Evolutionary conservation across 2,329 filamentous ascomycete genomes (phyloP).

Genomic region (Talaromyces sp.): DNA sequence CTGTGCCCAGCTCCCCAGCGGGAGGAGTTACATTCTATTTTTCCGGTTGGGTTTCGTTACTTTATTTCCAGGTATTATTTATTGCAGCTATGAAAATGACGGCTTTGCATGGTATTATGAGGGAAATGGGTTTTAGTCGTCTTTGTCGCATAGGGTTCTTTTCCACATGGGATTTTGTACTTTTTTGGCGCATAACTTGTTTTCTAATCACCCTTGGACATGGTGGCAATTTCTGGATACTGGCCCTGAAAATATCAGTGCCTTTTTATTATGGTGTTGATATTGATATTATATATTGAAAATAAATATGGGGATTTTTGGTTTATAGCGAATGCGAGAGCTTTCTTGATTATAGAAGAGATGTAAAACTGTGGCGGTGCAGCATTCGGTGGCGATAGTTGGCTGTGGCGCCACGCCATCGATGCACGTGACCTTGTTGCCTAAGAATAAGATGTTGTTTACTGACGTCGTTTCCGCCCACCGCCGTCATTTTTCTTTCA

Average conservation of each 20-base stretch:
- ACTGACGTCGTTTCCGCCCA: slow-evolving; percentile 9
- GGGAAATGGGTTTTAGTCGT: neutral
- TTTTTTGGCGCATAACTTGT: neutral
- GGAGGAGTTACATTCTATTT: neutral
- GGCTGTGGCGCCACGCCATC: no score
- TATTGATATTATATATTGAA: neutral
- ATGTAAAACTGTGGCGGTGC: neutral
- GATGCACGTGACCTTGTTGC: slow-evolving; percentile 4
- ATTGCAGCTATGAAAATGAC: slow-evolving; percentile 2
- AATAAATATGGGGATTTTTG: neutral
- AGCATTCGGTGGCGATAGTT: neutral
- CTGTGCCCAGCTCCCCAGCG: neutral
- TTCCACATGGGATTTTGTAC: neutral
- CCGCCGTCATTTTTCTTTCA: neutral
- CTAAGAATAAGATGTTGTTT: slow-evolving; percentile 5
- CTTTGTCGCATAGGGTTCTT: neutral
- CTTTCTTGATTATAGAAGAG: neutral
- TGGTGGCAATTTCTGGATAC: neutral
- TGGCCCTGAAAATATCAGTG: neutral
- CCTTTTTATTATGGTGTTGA: neutral
- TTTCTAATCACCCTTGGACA: neutral
- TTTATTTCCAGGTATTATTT: neutral
- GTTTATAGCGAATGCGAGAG: neutral
- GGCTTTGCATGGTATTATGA: neutral
- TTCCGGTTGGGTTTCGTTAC: neutral